phyloP scores from a whole-genome alignment of 208 protist genomes.

The Trypanosoma congolense region DNA sequence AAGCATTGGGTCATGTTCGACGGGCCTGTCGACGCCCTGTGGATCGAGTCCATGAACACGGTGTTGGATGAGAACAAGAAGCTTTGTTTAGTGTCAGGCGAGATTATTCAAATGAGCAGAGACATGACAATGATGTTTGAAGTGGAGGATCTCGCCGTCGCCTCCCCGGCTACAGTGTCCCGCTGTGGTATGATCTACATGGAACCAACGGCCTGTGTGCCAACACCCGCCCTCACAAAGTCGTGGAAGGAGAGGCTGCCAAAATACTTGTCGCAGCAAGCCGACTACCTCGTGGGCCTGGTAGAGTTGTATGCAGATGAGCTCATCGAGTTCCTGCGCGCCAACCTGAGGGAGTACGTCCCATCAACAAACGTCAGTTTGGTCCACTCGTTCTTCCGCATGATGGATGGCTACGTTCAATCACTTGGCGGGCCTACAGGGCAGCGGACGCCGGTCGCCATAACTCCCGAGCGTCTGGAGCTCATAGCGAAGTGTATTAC shows the following conservation, averaged over 20 bases:
- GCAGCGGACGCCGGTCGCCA: constrained; percentile 20
- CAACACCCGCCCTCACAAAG: constrained; percentile 49
- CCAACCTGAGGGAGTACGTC: constrained; percentile 87
- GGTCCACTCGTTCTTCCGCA: constrained; percentile 87
- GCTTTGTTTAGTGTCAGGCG: constrained; percentile 92
- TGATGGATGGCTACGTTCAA: constrained; percentile 90
- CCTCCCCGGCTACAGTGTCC: constrained; percentile 96
- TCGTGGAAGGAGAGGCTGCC: constrained; percentile 87
- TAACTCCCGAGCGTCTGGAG: constrained; percentile 41
- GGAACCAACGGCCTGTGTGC: constrained; percentile 90
- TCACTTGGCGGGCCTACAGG: constrained; percentile 43
- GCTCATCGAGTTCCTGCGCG: constrained; percentile 83
- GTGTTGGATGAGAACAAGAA: constrained; percentile 96
- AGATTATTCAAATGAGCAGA: constrained; percentile 94
- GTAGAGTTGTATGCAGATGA: constrained; percentile 75
- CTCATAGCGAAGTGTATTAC: constrained; percentile 49
- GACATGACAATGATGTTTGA: constrained; percentile 98
- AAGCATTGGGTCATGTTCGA: constrained; percentile 98
- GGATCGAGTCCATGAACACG: constrained; percentile 96
- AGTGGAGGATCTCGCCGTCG: constrained; percentile 94
- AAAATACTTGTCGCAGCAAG: constrained; percentile 68
- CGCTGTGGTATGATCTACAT: constrained; percentile 98
- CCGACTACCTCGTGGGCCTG: constrained; percentile 47
- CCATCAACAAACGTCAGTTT: constrained; percentile 92
- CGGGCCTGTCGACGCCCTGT: constrained; percentile 95